Conservation (phyloP, 148 eudicot genomes). For the Nepenthes gracilis region DNA sequence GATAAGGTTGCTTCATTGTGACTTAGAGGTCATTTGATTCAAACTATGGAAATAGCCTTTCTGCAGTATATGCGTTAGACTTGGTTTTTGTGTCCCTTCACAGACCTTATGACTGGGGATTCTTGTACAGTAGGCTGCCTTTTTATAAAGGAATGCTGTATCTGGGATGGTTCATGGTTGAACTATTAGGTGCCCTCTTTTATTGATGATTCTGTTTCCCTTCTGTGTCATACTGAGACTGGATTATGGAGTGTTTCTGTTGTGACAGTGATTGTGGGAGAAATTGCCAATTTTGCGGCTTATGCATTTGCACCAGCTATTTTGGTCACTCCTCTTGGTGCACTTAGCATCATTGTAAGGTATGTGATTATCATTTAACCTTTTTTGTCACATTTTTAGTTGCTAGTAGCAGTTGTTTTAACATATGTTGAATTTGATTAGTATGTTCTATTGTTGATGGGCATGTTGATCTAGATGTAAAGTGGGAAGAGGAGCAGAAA, state of each 20-base stretch:
- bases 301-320: conserved; percentile 90
- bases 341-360: conserved; percentile 84
- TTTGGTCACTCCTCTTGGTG: conserved; percentile 86
- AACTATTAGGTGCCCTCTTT: neutral
- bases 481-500: no score
- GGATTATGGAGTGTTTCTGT: conserved; percentile 12
- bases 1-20: no score
- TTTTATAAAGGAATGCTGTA: no score
- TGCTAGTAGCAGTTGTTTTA: neutral
- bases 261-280: conserved; percentile 75
- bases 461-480: neutral
- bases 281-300: conserved; percentile 80
- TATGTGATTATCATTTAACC: conserved; percentile 2
- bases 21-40: no score
- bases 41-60: no score
- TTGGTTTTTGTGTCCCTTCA: no score
- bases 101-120: no score
- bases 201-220: neutral
- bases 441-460: neutral
- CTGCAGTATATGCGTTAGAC: no score
- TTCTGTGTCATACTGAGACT: conserved; percentile 2
- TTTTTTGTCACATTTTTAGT: neutral
- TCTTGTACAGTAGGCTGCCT: no score
- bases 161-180: neutral
- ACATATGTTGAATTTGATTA: neutral